Base-by-base conservation (phyloP, 2,329 filamentous ascomycete genomes). In the Xylariaceae sp. region DNA sequence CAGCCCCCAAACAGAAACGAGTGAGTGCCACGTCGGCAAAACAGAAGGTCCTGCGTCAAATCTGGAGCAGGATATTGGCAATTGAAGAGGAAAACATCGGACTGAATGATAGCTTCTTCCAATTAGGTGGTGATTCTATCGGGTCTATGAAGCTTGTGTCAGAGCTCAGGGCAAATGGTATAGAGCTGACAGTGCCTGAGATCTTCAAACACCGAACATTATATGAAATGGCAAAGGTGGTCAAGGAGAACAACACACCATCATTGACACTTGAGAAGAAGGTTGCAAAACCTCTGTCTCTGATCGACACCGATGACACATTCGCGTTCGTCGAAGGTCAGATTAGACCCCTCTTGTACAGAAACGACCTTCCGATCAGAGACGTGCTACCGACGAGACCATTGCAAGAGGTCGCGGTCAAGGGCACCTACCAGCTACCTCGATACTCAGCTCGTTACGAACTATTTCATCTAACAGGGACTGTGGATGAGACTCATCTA, bases 381-480 rank as follows among this genome's bases (percentile, higher is more conserved):
- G 78, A 86, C 56, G 74, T 85, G 1, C 71, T 84, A 2, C 84
- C 83, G 2, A 74, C 79, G 1, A 75, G 81, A 0, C 81, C 82
- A 4, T 71, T 84, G 2, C 83, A 87, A 59, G 73, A 79, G 38
- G 71, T 85, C 17, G 83, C 83, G 13, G 75, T 87, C 39, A 73
- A 72, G 53, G 82, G 75, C 18, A 87, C 83, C 0, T 73, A 80
- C 1, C 69, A 79, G 14, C 68, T 76, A 2, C 83, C 83, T 4
- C 77, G 84, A 2, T 86, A 81, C 61, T 86, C 83, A 0, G 69
- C 81, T 1, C 80, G 83, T 13, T 87, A 89, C 62, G 83, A 83
- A 54, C 73, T 84, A 53, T 81, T 88, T 66, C 82, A 82, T 66
- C 78, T 88, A 48, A 75, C 81, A 19, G 74, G 72, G 0, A 56